These are phyloP conservation scores for Alternaria sp. DNA, from an alignment of 2,329 filamentous ascomycete genomes.

Conservation along the genomic window DNA sequence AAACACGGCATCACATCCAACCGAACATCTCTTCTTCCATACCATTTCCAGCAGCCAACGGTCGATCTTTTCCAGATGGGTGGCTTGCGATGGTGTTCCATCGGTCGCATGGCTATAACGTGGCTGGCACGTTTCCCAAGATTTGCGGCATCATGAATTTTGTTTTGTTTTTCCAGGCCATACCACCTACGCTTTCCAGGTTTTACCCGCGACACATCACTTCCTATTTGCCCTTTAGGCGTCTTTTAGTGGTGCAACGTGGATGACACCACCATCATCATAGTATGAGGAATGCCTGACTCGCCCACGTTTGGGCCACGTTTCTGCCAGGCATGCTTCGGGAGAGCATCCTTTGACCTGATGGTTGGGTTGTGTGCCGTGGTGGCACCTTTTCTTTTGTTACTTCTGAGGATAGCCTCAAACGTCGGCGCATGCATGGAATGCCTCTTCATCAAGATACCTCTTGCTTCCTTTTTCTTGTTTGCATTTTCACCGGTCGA, in stretches of 20 bases:
- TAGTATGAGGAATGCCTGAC: conserved; percentile 4
- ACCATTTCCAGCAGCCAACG: conserved; percentile 36
- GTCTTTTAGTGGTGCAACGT: conserved; percentile 20
- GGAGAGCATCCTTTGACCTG: conserved; percentile 5
- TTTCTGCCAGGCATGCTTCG: conserved; percentile 1
- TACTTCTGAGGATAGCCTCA: background rate
- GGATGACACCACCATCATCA: conserved; percentile 5
- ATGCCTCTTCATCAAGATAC: conserved; percentile 30
- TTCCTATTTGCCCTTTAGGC: conserved; percentile 15
- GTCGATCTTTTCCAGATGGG: conserved; percentile 44
- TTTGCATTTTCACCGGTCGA: conserved; percentile 1
- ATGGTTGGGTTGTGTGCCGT: conserved; percentile 11
- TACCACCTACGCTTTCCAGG: conserved; percentile 13
- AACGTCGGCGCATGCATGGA: conserved; percentile 19
- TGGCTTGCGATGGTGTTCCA: conserved; percentile 38
- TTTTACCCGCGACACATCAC: conserved; percentile 15
- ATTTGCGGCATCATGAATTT: conserved; percentile 22
- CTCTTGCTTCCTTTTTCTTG: conserved; percentile 25
- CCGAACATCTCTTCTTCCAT: conserved; percentile 27
- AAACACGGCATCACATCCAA: conserved; percentile 24
- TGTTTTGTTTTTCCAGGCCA: conserved; percentile 26
- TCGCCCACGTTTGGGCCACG: background rate
- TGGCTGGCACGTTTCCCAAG: conserved; percentile 41
- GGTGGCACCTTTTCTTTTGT: conserved; percentile 6
- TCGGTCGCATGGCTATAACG: conserved; percentile 40